Conservation (phyloP, 441 rosid species). For the Bruguiera hainesii region DNA sequence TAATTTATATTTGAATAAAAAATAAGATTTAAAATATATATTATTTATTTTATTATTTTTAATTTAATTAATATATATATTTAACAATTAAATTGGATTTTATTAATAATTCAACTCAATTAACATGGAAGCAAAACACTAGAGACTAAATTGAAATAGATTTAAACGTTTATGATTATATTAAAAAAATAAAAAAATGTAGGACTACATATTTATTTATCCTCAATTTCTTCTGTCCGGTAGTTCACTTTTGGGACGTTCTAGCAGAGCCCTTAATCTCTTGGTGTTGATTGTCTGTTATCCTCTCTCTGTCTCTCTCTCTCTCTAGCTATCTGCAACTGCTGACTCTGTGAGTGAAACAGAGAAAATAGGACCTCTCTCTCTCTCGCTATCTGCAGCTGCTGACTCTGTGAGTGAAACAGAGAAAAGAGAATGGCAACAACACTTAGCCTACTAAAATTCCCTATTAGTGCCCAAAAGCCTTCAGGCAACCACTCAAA, state of each 20-base stretch:
- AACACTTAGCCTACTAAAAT: slow-evolving; percentile 58
- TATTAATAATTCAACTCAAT: no score
- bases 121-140: no score
- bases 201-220: no score
- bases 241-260: neutral
- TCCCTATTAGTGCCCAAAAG: slow-evolving; percentile 35
- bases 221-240: no score
- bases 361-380: slow-evolving; percentile 24
- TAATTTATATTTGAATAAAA: no score
- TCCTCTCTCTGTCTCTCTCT: neutral
- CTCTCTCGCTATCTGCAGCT: neutral
- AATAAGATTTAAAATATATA: no score
- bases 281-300: neutral
- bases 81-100: no score
- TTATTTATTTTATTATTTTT: no score
- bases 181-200: no score
- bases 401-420: neutral
- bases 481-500: slow-evolving; percentile 19
- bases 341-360: neutral
- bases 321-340: neutral
- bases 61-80: no score
- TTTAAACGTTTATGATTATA: no score
- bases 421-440: slow-evolving; percentile 50
- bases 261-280: slow-evolving; percentile 13
- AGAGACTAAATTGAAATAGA: no score